Evolutionary conservation across 768 basidiomycete species (phyloP), one percentile per base, ranked within the genome.

Genomic region (Termitomyces heimii): DNA sequence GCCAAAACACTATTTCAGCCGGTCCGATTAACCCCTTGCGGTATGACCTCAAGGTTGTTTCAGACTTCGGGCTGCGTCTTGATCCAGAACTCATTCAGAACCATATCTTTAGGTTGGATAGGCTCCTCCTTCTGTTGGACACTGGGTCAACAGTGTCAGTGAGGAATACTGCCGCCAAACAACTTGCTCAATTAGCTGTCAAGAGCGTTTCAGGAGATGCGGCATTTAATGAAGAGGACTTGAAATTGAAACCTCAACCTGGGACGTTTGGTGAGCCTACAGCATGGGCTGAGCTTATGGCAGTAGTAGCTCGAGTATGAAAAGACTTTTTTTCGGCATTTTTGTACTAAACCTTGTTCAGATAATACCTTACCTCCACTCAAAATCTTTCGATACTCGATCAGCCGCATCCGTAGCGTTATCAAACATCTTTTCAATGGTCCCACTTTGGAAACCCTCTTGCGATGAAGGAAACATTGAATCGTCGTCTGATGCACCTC

Each of bases 91-190:
- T 39, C 37, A 35, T 54, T 59, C 14, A 60, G 42, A 60, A 56
- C 48, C 57, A 53, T 43, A 9, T 53, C 54, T 5, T 34, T 66
- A 96, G 95, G 78, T 86, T 98, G 77, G 97, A 98, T 82, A 88
- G 97, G 72, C 89, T 99, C 76, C 86, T 99, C 70, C 82, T 92
- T 66, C 82, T 99, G 45, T 84, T 99, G 60, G 95, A 98, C 71
- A 94, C 94, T 37, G 97, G 97, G 45, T 95, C 96, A 13, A 94
- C 94, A 3, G 73, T 82, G 42, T 88, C 89, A 50, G 88, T 99
- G 62, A 84, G 95, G 68, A 85, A 85, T 60, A 97, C 97, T n/a
- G 96, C 97, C 0, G 95, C 95, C 5, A 94, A 93, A 66, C 97
- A 99, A 70, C 79, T 99, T 45, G 94, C 94, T 0, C 92, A 95